These are phyloP conservation scores for Neofusicoccum parvum DNA, from an alignment of 2,329 filamentous ascomycete genomes.

Conservation along the genomic window DNA sequence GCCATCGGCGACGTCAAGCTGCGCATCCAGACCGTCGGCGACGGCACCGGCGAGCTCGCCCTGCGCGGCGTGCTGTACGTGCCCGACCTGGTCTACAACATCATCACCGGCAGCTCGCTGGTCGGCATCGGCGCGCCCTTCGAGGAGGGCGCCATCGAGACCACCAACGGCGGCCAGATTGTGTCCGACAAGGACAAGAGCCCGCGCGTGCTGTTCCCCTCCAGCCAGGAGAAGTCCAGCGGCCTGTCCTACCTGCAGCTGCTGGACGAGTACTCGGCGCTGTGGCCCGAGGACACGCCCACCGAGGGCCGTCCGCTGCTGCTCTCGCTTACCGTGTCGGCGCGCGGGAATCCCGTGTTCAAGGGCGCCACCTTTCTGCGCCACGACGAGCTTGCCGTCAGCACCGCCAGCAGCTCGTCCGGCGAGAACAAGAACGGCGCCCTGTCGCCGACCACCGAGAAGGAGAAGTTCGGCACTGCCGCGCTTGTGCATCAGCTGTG, in stretches of 20 bases:
- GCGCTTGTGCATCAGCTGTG: slow-evolving; percentile 11
- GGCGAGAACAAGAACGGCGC: neutral
- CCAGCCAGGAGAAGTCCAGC: slow-evolving; percentile 6
- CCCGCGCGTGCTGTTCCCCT: slow-evolving; percentile 1
- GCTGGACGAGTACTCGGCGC: slow-evolving; percentile 3
- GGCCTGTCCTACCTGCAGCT: slow-evolving; percentile 15
- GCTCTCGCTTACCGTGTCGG: slow-evolving; percentile 7
- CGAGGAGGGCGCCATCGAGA: slow-evolving; percentile 13
- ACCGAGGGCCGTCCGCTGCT: slow-evolving; percentile 2
- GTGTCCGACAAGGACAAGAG: neutral
- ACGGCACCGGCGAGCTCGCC: neutral
- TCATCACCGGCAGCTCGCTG: slow-evolving; percentile 5
- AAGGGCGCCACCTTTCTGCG: slow-evolving; percentile 9
- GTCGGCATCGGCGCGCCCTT: slow-evolving; percentile 13
- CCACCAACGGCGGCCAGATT: neutral
- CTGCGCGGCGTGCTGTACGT: slow-evolving; percentile 4
- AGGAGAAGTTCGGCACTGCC: slow-evolving; percentile 1
- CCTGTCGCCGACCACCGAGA: neutral
- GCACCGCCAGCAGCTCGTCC: neutral
- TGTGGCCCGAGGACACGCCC: slow-evolving; percentile 13
- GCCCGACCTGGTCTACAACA: slow-evolving; percentile 12
- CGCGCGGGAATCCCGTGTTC: neutral
- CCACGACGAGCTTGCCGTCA: neutral
- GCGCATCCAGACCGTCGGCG: neutral
- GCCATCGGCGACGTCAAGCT: slow-evolving; percentile 13